A percentile compares a stretch with the other conserved stretches of the same genome.
Conservation (phyloP, 208 protist genomes). For the Trypanosoma platydactyli region DNA sequence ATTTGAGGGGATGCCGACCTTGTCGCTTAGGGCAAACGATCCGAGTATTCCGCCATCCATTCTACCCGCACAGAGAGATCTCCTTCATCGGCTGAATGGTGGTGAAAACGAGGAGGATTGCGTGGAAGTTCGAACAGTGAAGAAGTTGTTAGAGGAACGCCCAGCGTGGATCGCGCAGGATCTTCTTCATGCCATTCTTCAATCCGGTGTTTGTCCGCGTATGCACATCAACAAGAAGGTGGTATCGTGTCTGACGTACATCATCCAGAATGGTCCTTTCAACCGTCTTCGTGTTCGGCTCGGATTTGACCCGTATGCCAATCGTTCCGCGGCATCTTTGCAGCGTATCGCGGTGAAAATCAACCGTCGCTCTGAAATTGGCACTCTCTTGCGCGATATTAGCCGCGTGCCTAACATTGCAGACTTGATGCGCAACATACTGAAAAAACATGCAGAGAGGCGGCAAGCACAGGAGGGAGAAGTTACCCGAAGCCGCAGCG, state of each 20-base stretch:
- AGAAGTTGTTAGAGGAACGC: slow-evolving; percentile 51
- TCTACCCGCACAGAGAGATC: slow-evolving; percentile 31
- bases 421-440: slow-evolving; percentile 40
- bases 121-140: slow-evolving; percentile 46
- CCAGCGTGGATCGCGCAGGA: slow-evolving; percentile 61
- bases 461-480: neutral
- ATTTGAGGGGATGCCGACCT: slow-evolving; percentile 34
- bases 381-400: slow-evolving; percentile 64
- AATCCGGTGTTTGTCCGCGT: slow-evolving; percentile 63
- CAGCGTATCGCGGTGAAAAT: slow-evolving; percentile 59
- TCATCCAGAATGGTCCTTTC: slow-evolving; percentile 72
- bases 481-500: neutral
- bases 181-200: slow-evolving; percentile 56
- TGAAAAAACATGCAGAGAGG: slow-evolving; percentile 15
- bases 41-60: slow-evolving; percentile 37
- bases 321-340: slow-evolving; percentile 32
- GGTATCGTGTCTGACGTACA: slow-evolving; percentile 66
- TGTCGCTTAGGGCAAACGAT: slow-evolving; percentile 37
- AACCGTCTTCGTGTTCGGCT: slow-evolving; percentile 74
- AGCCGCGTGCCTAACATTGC: slow-evolving; percentile 55
- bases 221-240: slow-evolving; percentile 66
- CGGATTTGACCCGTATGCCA: slow-evolving; percentile 76
- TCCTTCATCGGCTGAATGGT: slow-evolving; percentile 20
- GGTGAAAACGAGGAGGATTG: slow-evolving; percentile 37
- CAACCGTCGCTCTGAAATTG: slow-evolving; percentile 55